Evolutionary conservation across 2,329 filamentous ascomycete genomes (phyloP).

Genomic region (Cladobotryum protrusum): DNA sequence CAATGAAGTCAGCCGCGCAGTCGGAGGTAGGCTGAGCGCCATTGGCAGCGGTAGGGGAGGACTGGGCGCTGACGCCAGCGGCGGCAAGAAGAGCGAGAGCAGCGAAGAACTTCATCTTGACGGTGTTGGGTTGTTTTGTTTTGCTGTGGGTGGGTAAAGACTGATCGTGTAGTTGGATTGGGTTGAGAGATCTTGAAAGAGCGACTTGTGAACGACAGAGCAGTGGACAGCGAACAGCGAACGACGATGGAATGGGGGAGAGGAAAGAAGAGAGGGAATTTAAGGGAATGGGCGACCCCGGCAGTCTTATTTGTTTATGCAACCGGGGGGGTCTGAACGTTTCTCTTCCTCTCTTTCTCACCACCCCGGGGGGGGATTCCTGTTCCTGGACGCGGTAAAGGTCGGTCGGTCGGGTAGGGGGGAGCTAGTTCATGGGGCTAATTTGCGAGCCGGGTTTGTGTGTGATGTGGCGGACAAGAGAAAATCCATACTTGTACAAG

Average conservation of each 20-base stretch:
- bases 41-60: slow-evolving; percentile 17
- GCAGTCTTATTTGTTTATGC: slow-evolving; percentile 8
- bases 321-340: slow-evolving; percentile 3
- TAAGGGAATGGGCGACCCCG: slow-evolving; percentile 2
- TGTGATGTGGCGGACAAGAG: too few relatives aligned
- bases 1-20: slow-evolving; percentile 43
- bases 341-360: too few relatives aligned
- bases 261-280: slow-evolving; percentile 12
- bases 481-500: too few relatives aligned
- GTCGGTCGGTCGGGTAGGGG: too few relatives aligned
- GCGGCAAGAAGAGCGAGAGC: slow-evolving; percentile 34
- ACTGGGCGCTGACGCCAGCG: slow-evolving; percentile 28
- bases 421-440: too few relatives aligned
- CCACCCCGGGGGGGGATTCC: too few relatives aligned
- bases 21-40: slow-evolving; percentile 23
- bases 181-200: too few relatives aligned
- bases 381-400: too few relatives aligned
- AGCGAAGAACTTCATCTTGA: slow-evolving; percentile 42
- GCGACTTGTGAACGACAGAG: too few relatives aligned
- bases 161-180: background rate
- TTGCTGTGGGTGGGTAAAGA: background rate
- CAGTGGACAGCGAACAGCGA: too few relatives aligned
- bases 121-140: slow-evolving; percentile 1
- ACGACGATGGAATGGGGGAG: slow-evolving; percentile 3
- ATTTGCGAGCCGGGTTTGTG: too few relatives aligned